phyloP scores from a whole-genome alignment of 352 stramenopile species.

The Phytophthora megakarya region DNA sequence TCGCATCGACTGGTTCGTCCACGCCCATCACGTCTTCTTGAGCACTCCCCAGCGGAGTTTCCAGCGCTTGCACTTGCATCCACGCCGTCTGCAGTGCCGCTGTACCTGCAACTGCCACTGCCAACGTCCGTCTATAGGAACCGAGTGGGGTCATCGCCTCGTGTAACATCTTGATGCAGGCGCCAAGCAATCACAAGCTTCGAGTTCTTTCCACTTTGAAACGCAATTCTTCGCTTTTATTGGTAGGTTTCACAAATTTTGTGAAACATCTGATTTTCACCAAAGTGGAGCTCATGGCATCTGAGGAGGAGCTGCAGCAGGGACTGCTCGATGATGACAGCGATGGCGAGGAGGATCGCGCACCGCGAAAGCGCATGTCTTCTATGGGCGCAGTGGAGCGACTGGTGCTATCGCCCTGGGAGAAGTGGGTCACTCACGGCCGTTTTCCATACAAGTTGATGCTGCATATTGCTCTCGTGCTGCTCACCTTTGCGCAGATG shows the following conservation, averaged over 20 bases:
- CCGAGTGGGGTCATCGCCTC: slow-evolving; percentile 6
- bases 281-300: slow-evolving; percentile 23
- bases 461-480: slow-evolving; percentile 77
- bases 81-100: slow-evolving; percentile 4
- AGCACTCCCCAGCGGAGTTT: neutral
- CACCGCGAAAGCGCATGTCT: neutral
- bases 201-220: too few species aligned
- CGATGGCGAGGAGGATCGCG: neutral
- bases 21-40: slow-evolving; percentile 5
- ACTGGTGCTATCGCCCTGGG: slow-evolving; percentile 78
- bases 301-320: slow-evolving; percentile 33
- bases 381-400: slow-evolving; percentile 57
- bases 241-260: slow-evolving; percentile 6
- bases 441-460: slow-evolving; percentile 87
- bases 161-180: slow-evolving; percentile 12
- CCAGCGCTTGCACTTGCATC: slow-evolving; percentile 6
- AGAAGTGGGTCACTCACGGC: slow-evolving; percentile 72
- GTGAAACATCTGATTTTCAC: neutral
- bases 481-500: slow-evolving; percentile 77
- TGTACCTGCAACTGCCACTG: neutral
- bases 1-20: slow-evolving; percentile 11
- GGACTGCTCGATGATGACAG: slow-evolving; percentile 25
- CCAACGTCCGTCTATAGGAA: neutral
- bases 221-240: too few species aligned
- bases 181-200: slow-evolving; percentile 9